phyloP scores from a whole-genome alignment of 768 basidiomycete genomes.

The Tricholoma hemisulphureum region DNA sequence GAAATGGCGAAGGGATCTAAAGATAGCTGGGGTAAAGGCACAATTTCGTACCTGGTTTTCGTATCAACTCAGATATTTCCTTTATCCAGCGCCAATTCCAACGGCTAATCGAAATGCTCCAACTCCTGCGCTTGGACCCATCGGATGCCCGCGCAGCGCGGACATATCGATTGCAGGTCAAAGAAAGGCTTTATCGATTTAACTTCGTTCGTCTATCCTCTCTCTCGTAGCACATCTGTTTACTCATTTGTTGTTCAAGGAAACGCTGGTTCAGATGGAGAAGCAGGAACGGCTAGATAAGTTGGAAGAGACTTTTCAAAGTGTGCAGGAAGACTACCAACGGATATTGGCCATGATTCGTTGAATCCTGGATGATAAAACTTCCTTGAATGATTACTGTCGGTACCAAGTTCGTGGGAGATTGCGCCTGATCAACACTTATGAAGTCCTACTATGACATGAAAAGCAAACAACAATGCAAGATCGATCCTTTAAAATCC shows the following conservation, averaged over 20 bases:
- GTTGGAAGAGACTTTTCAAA: slow-evolving; percentile 90
- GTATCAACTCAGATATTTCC: slow-evolving; percentile 6
- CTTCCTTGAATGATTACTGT: not conserved
- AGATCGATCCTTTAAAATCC: slow-evolving; percentile 1
- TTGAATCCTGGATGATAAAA: slow-evolving; percentile 15
- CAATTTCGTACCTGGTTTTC: not conserved
- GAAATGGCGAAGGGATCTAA: slow-evolving; percentile 76
- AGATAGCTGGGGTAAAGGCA: slow-evolving; percentile 78
- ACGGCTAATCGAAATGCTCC: slow-evolving; percentile 88
- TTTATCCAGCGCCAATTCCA: slow-evolving; percentile 82
- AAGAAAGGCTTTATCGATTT: slow-evolving; percentile 91
- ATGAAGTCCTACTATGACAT: slow-evolving; percentile 6
- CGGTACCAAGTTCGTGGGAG: not conserved
- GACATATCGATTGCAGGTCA: slow-evolving; percentile 86
- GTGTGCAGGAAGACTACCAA: slow-evolving; percentile 80
- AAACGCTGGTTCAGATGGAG: slow-evolving; percentile 84
- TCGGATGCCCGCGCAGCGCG: slow-evolving; percentile 51
- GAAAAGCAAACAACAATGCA: not conserved
- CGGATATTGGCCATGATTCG: slow-evolving; percentile 65
- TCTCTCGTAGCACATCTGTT: not conserved
- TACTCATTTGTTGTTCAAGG: slow-evolving; percentile 42
- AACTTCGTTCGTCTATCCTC: slow-evolving; percentile 70
- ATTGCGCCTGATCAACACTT: not conserved
- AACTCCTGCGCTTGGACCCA: slow-evolving; percentile 68
- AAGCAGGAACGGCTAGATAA: slow-evolving; percentile 85